A percentile compares a stretch with the other conserved stretches of the same genome.
Conservation (phyloP, 805 yeast species). For the Tetrapisispora phaffii region DNA sequence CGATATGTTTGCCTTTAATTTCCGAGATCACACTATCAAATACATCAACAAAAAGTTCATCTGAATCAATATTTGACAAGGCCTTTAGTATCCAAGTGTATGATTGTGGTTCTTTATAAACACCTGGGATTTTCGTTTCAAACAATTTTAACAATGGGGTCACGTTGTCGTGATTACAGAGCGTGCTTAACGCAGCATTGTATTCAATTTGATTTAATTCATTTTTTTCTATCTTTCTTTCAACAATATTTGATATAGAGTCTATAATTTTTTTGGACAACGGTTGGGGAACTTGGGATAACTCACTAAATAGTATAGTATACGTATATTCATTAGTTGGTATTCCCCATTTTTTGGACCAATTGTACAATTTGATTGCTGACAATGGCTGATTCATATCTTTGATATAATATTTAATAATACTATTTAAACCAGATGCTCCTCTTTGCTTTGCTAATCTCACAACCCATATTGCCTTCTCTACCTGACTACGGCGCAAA, state of each 20-base stretch:
- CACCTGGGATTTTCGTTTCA: constrained; percentile 18
- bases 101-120: constrained; percentile 19
- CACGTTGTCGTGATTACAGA: constrained; percentile 34
- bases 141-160: constrained; percentile 33
- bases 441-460: constrained; percentile 42
- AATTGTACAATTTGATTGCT: constrained; percentile 42
- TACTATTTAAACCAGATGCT: constrained; percentile 52
- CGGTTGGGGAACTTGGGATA: constrained; percentile 28
- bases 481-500: constrained; percentile 38
- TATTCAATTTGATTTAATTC: constrained; percentile 33
- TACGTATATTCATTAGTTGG: constrained; percentile 40
- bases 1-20: constrained; percentile 15
- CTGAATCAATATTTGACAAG: constrained; percentile 12
- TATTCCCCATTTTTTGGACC: constrained; percentile 55
- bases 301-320: constrained; percentile 39
- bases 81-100: constrained; percentile 19
- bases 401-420: constrained; percentile 41
- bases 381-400: constrained; percentile 34
- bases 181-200: constrained; percentile 38
- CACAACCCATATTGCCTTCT: constrained; percentile 45
- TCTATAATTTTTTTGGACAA: constrained; percentile 29
- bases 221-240: constrained; percentile 23
- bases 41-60: constrained; percentile 11
- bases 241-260: constrained; percentile 28
- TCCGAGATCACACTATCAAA: constrained; percentile 12